Base-by-base conservation (phyloP, 1,139 yeast species). In the Blastobotrys capitulatus region DNA sequence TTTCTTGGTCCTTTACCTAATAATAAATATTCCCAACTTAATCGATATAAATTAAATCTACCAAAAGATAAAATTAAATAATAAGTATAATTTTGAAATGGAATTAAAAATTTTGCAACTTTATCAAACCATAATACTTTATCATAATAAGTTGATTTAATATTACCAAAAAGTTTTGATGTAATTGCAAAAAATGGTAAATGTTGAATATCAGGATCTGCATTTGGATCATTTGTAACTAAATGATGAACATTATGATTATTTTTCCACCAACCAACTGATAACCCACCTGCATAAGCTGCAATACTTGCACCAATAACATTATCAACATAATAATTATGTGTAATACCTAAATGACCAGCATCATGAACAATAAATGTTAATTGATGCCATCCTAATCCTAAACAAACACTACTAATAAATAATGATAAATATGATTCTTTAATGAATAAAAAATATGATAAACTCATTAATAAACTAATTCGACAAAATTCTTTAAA, bases 121-220 rank as follows among this genome's bases (percentile, higher is more conserved):
- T 75, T 75, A 66, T 88, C 97, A 62, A 83, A 83, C 68, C 78
- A 74, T 31, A 88, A 70, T 15, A 71, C 70, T 53, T 76, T 78
- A 39, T 86, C 86, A 63, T 89, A 88, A 64, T 82, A 88, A 0
- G 96, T 85, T 10, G 95, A 86, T 62, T 80, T 85, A 18, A 87
- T 77, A 59, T 78, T 74, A 7, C 79, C 78, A 58, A 88, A 78
- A 6, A 88, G 71, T 53, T 86, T 72, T 1, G 86, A 75, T 48
- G 90, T 82, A 22, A 89, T 94, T 1, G 96, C 95, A 64, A 88
- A 88, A 60, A 88, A 88, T 1, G 96, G 96, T 55, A 88, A 67
- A 67, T 88, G 96, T 66, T 89, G 96, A 62, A 88, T 89, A 68
- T 88, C 96, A 0, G 96, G 96, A 62, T 89, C 96, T 64, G 88